Percentiles rank a stretch among this genome's conserved stretches.
These are phyloP conservation scores for Brassica juncea DNA, from an alignment of 345 rosid species.

Conservation along the genomic window DNA sequence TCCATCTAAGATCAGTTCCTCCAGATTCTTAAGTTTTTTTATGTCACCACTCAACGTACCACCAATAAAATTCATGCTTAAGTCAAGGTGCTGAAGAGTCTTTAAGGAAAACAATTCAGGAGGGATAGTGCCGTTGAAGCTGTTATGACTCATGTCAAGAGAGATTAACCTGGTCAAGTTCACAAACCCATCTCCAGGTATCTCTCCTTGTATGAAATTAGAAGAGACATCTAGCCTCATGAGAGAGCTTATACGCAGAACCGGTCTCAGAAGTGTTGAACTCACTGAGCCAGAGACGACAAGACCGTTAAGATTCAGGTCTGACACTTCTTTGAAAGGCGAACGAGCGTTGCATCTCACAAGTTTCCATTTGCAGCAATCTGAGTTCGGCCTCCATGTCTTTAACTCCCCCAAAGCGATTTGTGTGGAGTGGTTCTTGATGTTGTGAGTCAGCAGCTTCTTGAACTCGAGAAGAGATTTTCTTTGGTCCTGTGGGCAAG, in stretches of 20 bases:
- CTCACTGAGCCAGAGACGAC: conserved; percentile 1
- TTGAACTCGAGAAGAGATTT: conserved; percentile 34
- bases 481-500: conserved; percentile 29
- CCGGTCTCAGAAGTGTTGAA: conserved; percentile 23
- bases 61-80: conserved; percentile 26
- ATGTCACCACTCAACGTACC: conserved; percentile 25
- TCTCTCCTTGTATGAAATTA: conserved; percentile 35
- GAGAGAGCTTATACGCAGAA: conserved; percentile 24
- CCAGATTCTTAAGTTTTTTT: conserved; percentile 33
- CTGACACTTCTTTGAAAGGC: conserved; percentile 8
- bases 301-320: neutral
- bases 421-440: neutral
- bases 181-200: conserved; percentile 39
- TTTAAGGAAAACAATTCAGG: conserved; percentile 35
- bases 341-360: conserved; percentile 19
- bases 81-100: conserved; percentile 28
- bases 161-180: conserved; percentile 37
- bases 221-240: neutral
- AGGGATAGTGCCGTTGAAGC: conserved; percentile 40
- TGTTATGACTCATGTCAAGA: conserved; percentile 40
- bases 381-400: conserved; percentile 31
- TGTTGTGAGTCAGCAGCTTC: neutral
- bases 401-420: neutral
- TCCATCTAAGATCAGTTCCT: conserved; percentile 20
- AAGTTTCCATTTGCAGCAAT: conserved; percentile 32